phyloP scores from a whole-genome alignment of 2,329 filamentous ascomycete species.

The Aureobasidium sp. region DNA sequence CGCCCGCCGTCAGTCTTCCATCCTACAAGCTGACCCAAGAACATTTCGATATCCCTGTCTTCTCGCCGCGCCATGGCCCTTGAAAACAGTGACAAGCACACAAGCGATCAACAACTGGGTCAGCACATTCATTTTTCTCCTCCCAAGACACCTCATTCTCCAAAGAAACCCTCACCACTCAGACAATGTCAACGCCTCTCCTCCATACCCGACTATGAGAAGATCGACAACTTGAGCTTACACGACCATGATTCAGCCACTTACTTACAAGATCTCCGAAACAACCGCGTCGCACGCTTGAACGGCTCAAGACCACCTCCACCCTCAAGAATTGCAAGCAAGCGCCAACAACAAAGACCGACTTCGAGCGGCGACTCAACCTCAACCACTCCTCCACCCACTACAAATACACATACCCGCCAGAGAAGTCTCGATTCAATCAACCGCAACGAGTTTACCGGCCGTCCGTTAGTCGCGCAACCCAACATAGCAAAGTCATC shows the following conservation, averaged over 20 bases:
- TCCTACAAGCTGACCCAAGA: constrained; percentile 14
- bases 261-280: constrained; percentile 65
- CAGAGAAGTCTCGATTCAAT: constrained; percentile 13
- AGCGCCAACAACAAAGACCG: constrained; percentile 23
- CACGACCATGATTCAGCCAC: constrained; percentile 45
- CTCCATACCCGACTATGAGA: constrained; percentile 18
- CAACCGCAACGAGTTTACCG: constrained; percentile 25
- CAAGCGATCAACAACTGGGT: constrained; percentile 26
- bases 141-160: constrained; percentile 14
- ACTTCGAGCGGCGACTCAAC: constrained; percentile 21
- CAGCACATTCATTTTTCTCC: constrained; percentile 22
- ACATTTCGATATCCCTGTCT: constrained; percentile 7
- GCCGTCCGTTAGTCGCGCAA: constrained; percentile 25
- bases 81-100: constrained; percentile 1
- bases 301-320: constrained; percentile 64
- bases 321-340: constrained; percentile 35
- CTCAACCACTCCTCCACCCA: background rate
- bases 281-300: constrained; percentile 59
- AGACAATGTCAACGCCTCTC: constrained; percentile 20
- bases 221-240: constrained; percentile 23
- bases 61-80: constrained; percentile 8
- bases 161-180: constrained; percentile 17
- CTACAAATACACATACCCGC: background rate
- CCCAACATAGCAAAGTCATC: background rate
- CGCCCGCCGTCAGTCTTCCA: constrained; percentile 11